Conservation (phyloP, 2,329 filamentous ascomycete species). For the Epichloe uncinata region DNA sequence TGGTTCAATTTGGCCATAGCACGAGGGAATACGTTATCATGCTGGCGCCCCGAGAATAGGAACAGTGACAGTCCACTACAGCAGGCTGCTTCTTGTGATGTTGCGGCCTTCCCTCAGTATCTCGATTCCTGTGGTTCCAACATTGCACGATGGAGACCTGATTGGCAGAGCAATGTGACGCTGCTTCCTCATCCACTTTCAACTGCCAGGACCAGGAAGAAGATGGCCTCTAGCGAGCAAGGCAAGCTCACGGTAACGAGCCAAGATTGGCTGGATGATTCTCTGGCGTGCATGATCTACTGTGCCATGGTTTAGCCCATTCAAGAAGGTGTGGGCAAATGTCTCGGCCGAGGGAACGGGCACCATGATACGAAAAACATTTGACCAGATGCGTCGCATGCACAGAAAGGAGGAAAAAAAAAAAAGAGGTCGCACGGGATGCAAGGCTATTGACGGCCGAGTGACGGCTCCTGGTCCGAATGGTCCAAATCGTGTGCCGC, state of each 20-base stretch:
- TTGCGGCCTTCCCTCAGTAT: too few relatives aligned
- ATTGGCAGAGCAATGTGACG: too few relatives aligned
- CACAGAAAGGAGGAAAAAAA: background rate
- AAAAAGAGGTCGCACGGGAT: constrained; percentile 1
- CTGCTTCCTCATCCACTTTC: too few relatives aligned
- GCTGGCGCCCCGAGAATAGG: constrained; percentile 44
- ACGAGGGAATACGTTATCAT: constrained; percentile 93
- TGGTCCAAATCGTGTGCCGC: background rate
- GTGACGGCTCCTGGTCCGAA: background rate
- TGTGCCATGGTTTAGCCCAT: background rate
- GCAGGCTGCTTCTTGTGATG: background rate
- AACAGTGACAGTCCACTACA: background rate
- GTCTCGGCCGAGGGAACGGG: background rate
- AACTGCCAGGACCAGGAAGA: too few relatives aligned
- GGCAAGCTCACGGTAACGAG: background rate
- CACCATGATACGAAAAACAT: background rate
- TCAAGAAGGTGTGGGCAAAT: background rate
- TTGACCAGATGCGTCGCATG: background rate
- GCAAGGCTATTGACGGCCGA: constrained; percentile 1
- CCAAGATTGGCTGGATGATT: background rate
- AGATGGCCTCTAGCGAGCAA: background rate
- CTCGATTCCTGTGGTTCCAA: too few relatives aligned
- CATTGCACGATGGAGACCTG: too few relatives aligned
- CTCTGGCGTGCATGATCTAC: background rate
- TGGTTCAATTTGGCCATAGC: constrained; percentile 77